These are phyloP conservation scores for Trichosporon asahii DNA, from an alignment of 1,284 basidiomycete genomes.

Conservation along the genomic window DNA sequence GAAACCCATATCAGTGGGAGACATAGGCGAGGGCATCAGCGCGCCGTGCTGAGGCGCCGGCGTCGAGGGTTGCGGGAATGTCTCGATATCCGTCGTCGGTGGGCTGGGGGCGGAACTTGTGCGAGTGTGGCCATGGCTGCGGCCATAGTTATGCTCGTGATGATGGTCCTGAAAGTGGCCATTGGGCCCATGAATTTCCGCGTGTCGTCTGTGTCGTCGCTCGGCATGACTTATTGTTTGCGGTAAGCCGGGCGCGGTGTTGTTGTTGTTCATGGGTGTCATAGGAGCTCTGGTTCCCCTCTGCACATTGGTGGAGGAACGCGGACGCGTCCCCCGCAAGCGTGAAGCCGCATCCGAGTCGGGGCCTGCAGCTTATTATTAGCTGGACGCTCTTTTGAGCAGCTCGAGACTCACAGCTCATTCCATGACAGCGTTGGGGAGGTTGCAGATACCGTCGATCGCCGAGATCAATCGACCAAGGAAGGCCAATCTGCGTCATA, in stretches of 20 bases:
- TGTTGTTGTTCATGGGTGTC: conserved; percentile 27
- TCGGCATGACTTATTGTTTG: conserved; percentile 11
- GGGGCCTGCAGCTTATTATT: not conserved
- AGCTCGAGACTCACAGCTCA: conserved; percentile 16
- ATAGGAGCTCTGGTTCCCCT: conserved; percentile 12
- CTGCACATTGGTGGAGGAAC: conserved; percentile 41
- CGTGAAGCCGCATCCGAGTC: not conserved
- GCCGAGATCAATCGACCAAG: not conserved
- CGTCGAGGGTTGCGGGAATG: conserved; percentile 26
- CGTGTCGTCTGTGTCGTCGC: conserved; percentile 13
- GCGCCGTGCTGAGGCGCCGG: not conserved
- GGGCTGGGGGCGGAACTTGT: conserved; percentile 32
- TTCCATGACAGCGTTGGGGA: conserved; percentile 16
- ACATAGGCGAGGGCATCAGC: conserved; percentile 2
- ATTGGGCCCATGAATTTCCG: not conserved
- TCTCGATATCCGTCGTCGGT: conserved; percentile 23
- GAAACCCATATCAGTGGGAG: not conserved
- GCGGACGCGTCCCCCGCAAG: conserved; percentile 19
- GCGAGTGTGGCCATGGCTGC: conserved; percentile 24
- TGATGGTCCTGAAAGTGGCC: not conserved
- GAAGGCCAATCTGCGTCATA: conserved; percentile 1
- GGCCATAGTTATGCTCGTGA: not conserved
- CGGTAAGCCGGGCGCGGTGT: conserved; percentile 18
- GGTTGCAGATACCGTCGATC: conserved; percentile 7
- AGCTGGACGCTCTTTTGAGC: not conserved